These are phyloP conservation scores for Xylariaceae sp. DNA, from an alignment of 2,329 filamentous ascomycete genomes.

Conservation along the genomic window DNA sequence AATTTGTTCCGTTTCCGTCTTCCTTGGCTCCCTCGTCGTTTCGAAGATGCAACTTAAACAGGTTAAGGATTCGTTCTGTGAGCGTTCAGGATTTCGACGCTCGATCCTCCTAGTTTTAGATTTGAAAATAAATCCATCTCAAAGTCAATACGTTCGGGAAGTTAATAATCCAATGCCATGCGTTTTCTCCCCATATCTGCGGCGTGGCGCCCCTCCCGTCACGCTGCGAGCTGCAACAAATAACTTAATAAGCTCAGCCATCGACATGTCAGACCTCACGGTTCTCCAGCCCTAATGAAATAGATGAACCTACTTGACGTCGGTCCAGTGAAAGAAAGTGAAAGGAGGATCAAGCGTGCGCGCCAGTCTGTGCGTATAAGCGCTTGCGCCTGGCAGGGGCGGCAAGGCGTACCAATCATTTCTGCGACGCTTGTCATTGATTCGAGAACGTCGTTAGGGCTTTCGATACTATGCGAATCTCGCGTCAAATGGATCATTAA, in stretches of 20 bases:
- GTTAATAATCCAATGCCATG: neutral
- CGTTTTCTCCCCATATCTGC: neutral
- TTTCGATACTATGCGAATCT: conserved; percentile 14
- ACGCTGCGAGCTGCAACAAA: neutral
- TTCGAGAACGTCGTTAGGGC: conserved; percentile 8
- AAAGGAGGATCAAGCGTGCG: conserved; percentile 2
- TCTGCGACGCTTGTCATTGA: neutral
- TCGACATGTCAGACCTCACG: neutral
- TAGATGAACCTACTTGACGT: no score
- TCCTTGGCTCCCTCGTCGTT: neutral
- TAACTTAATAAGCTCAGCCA: no score
- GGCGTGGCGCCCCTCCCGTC: conserved; percentile 10
- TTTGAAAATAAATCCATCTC: neutral
- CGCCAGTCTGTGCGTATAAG: conserved; percentile 19
- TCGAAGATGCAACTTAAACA: neutral
- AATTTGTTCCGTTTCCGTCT: neutral
- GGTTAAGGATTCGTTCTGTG: neutral
- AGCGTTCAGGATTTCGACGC: conserved; percentile 5
- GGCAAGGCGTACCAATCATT: conserved; percentile 24
- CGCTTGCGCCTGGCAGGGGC: conserved; percentile 24
- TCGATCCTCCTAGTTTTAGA: conserved; percentile 8
- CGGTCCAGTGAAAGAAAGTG: no score
- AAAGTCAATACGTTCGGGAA: neutral
- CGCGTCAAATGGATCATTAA: conserved; percentile 28
- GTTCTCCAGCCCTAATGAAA: no score